Evolutionary conservation across 2,329 filamentous ascomycete genomes (phyloP).

Genomic region (Trichophyton rubrum): DNA sequence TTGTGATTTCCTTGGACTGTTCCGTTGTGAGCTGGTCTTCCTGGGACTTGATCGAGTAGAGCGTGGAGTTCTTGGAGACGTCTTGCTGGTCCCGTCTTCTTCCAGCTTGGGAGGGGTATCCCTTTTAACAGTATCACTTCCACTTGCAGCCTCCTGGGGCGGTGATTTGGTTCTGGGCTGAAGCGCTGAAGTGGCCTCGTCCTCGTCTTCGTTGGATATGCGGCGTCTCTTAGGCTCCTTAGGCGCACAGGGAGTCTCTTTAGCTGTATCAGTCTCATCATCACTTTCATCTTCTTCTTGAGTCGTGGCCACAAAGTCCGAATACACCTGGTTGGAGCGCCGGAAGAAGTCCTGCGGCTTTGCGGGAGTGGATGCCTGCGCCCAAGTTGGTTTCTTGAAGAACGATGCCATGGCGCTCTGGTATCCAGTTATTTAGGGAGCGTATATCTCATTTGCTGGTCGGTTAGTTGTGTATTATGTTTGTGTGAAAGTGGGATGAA

Average conservation of each 20-base stretch:
- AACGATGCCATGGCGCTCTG: conserved; percentile 19
- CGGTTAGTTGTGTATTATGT: neutral
- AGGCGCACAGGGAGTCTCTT: conserved; percentile 11
- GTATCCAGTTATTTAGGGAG: neutral
- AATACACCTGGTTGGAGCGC: conserved; percentile 36
- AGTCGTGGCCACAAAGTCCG: conserved; percentile 32
- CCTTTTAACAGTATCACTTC: neutral
- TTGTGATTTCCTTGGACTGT: neutral
- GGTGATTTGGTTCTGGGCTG: neutral
- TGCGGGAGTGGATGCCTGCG: conserved; percentile 26
- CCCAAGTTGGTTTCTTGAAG: conserved; percentile 45
- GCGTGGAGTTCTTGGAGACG: neutral
- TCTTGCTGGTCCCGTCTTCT: neutral
- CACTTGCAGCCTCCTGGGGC: neutral
- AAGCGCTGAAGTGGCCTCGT: neutral
- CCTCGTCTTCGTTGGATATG: conserved; percentile 14
- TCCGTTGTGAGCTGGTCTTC: neutral
- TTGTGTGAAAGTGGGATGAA: neutral
- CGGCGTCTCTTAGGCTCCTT: conserved; percentile 16
- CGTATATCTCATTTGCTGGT: neutral
- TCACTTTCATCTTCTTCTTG: conserved; percentile 8
- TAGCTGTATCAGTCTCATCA: conserved; percentile 10
- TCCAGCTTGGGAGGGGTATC: neutral
- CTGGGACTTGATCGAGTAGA: neutral
- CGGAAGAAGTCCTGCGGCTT: conserved; percentile 36